A percentile compares a stretch with the other conserved stretches of the same genome.
Evolutionary conservation across 192 early-diverging fungal species (phyloP).

Genomic region (Coemansia sp.): DNA sequence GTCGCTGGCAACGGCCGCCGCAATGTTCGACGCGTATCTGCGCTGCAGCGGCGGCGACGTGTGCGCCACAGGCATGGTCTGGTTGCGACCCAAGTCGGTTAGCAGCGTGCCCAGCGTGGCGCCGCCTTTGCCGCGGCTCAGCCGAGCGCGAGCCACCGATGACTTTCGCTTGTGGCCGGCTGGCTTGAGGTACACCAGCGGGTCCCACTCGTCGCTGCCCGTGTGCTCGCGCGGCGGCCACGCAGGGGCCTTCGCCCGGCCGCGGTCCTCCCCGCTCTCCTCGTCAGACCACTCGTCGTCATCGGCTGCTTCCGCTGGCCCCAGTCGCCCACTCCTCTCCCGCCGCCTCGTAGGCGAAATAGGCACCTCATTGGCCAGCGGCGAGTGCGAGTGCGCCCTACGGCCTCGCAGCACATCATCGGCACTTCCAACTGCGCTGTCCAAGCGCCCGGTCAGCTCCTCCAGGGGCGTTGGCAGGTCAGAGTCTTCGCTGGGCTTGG

Average conservation of each 20-base stretch:
- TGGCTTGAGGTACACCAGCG: constrained; percentile 29
- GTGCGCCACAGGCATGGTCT: not conserved
- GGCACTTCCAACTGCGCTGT: not conserved
- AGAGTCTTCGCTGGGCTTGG: not conserved
- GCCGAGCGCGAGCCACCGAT: not conserved
- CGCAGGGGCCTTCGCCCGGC: not conserved
- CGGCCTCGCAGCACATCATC: not conserved
- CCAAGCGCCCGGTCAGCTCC: not conserved
- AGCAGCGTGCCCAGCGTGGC: constrained; percentile 28
- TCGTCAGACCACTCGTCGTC: constrained; percentile 12
- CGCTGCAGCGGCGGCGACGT: not conserved
- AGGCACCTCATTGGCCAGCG: not conserved
- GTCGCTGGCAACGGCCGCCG: not conserved
- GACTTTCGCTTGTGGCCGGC: not conserved
- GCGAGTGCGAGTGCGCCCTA: constrained; percentile 1
- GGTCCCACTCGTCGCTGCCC: constrained; percentile 22
- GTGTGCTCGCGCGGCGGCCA: not conserved
- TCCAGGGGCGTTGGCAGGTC: not conserved
- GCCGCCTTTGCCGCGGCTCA: not conserved
- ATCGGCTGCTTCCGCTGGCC: not conserved
- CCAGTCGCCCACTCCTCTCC: not conserved
- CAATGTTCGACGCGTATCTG: not conserved
- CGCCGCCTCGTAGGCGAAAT: not conserved
- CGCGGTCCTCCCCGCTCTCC: not conserved
- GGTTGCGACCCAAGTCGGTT: constrained; percentile 11